These are phyloP conservation scores for Cladosporium phlei DNA, from an alignment of 2,329 filamentous ascomycete species.

Conservation along the genomic window DNA sequence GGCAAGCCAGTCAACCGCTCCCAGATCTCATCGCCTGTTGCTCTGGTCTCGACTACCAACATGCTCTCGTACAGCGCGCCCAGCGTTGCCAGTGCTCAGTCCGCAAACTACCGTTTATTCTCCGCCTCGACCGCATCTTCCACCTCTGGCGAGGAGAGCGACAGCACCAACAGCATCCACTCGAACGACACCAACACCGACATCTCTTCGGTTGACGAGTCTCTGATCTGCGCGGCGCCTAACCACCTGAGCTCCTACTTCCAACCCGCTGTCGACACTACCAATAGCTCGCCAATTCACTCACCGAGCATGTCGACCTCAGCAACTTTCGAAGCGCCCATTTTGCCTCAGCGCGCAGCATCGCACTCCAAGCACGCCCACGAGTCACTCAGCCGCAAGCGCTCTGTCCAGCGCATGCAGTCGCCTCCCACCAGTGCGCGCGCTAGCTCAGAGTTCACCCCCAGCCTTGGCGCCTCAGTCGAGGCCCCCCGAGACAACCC, in stretches of 20 bases:
- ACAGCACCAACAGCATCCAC: conserved; percentile 46
- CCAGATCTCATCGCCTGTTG: conserved; percentile 83
- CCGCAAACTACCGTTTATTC: conserved; percentile 24
- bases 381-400: conserved; percentile 66
- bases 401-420: conserved; percentile 50
- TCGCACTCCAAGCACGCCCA: conserved; percentile 87
- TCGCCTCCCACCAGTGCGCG: conserved; percentile 43
- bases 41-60: conserved; percentile 90
- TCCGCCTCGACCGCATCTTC: conserved; percentile 45
- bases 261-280: conserved; percentile 42
- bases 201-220: conserved; percentile 49
- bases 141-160: conserved; percentile 66
- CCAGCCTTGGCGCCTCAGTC: conserved; percentile 42
- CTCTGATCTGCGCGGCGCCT: conserved; percentile 45
- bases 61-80: conserved; percentile 93
- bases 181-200: conserved; percentile 64
- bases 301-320: conserved; percentile 58
- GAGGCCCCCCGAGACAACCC: conserved; percentile 55
- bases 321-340: conserved; percentile 52
- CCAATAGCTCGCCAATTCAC: conserved; percentile 17
- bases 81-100: conserved; percentile 53
- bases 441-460: conserved; percentile 53
- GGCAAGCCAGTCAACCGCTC: conserved; percentile 51
- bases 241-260: conserved; percentile 57
- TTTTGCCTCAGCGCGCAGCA: conserved; percentile 70